Evolutionary conservation across 2,329 filamentous ascomycete genomes (phyloP).

Genomic region (Epichloe festucae): DNA sequence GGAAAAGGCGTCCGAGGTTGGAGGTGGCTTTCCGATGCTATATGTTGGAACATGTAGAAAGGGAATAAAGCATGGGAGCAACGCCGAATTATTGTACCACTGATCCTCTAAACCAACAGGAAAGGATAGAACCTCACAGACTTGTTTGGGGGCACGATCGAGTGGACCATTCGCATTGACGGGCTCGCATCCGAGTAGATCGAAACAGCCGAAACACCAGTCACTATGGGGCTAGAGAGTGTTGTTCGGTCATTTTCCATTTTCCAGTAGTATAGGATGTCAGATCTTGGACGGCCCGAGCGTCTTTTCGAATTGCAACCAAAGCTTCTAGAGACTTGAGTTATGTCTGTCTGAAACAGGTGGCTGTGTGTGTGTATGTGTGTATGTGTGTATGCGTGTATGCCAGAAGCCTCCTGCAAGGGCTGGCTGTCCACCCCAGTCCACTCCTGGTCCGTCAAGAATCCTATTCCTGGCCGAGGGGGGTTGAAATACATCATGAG

Average conservation of each 20-base stretch:
- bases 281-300: conserved; percentile 10
- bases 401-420: conserved; percentile 2
- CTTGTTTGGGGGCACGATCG: conserved; percentile 4
- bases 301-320: conserved; percentile 5
- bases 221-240: conserved; percentile 2
- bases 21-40: conserved; percentile 4
- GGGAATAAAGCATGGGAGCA: background rate
- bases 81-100: conserved; percentile 1
- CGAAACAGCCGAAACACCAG: conserved; percentile 11
- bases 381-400: background rate
- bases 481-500: conserved; percentile 8
- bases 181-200: conserved; percentile 7
- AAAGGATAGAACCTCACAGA: conserved; percentile 1
- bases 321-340: conserved; percentile 6
- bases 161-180: conserved; percentile 9
- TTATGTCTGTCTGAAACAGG: conserved; percentile 11
- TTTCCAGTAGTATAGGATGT: conserved; percentile 3
- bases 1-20: conserved; percentile 5
- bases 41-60: conserved; percentile 4
- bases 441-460: conserved; percentile 1
- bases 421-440: conserved; percentile 1
- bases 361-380: conserved; percentile 5
- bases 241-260: conserved; percentile 3
- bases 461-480: conserved; percentile 3
- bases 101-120: background rate